phyloP scores from a whole-genome alignment of 1,284 basidiomycete species.

The Porodaedalea pini region DNA sequence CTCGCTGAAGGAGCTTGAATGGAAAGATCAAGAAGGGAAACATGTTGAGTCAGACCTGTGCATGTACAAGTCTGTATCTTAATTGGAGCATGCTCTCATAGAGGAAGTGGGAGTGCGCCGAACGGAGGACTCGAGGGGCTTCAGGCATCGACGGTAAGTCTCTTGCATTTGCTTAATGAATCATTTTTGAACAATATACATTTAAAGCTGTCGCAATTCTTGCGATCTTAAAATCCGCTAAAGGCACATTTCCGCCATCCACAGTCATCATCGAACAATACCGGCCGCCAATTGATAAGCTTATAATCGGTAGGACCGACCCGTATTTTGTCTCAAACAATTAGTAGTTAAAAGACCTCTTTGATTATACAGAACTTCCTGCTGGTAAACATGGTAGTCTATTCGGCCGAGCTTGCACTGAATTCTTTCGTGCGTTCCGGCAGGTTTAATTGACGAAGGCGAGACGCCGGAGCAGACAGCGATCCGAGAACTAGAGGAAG shows the following conservation, averaged over 20 bases:
- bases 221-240: conserved; percentile 71
- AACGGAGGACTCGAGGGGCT: conserved; percentile 67
- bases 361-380: conserved; percentile 61
- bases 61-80: conserved; percentile 46
- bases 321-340: background rate
- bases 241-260: conserved; percentile 59
- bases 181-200: conserved; percentile 44
- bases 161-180: conserved; percentile 27
- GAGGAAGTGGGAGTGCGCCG: conserved; percentile 85
- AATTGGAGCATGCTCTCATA: conserved; percentile 29
- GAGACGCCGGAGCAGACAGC: conserved; percentile 78
- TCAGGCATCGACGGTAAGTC: conserved; percentile 29
- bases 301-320: conserved; percentile 60
- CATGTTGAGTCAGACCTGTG: conserved; percentile 72
- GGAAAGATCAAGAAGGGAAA: conserved; percentile 70
- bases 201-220: conserved; percentile 76
- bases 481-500: conserved; percentile 84
- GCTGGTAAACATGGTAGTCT: conserved; percentile 48
- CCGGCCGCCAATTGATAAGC: conserved; percentile 74
- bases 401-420: background rate
- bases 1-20: conserved; percentile 69
- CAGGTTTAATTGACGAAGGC: conserved; percentile 78
- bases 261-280: conserved; percentile 89
- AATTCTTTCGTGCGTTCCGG: background rate
- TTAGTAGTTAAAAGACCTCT: conserved; percentile 6